These are phyloP conservation scores for Acidomyces sp. DNA, from an alignment of 495 filamentous ascomycete genomes.

Conservation along the genomic window DNA sequence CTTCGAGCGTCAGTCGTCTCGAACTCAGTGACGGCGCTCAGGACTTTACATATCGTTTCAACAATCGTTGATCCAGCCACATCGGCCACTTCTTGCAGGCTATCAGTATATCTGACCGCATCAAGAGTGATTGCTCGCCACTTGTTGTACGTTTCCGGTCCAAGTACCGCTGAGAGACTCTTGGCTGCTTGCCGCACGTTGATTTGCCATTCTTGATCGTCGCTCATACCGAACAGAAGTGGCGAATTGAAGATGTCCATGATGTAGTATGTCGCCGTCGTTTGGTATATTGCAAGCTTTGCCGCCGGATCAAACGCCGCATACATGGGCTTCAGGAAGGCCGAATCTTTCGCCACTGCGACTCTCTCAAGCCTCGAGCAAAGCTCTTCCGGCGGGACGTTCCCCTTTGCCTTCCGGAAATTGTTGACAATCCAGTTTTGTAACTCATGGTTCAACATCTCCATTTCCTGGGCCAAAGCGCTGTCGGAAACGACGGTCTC, in stretches of 20 bases:
- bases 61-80: neutral
- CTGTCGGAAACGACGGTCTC: slow-evolving; percentile 24
- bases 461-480: slow-evolving; percentile 21
- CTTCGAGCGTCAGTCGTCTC: slow-evolving; percentile 1
- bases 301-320: slow-evolving; percentile 9
- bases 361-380: slow-evolving; percentile 3
- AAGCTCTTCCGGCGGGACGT: slow-evolving; percentile 1
- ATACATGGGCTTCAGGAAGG: slow-evolving; percentile 15
- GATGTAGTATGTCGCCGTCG: slow-evolving; percentile 18
- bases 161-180: neutral
- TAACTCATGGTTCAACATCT: slow-evolving; percentile 23
- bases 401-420: slow-evolving; percentile 21
- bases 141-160: slow-evolving; percentile 8
- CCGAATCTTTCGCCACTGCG: neutral
- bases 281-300: slow-evolving; percentile 25
- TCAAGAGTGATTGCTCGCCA: slow-evolving; percentile 15
- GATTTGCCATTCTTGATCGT: slow-evolving; percentile 8
- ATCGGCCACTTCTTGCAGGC: neutral
- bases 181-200: slow-evolving; percentile 3
- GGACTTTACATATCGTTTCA: slow-evolving; percentile 1
- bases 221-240: slow-evolving; percentile 22
- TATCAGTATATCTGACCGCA: slow-evolving; percentile 7
- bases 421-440: slow-evolving; percentile 29
- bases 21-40: slow-evolving; percentile 2
- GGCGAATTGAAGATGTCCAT: slow-evolving; percentile 25